These are phyloP conservation scores for Dissophora ornata DNA, from an alignment of 192 early-diverging fungal species.

Conservation along the genomic window DNA sequence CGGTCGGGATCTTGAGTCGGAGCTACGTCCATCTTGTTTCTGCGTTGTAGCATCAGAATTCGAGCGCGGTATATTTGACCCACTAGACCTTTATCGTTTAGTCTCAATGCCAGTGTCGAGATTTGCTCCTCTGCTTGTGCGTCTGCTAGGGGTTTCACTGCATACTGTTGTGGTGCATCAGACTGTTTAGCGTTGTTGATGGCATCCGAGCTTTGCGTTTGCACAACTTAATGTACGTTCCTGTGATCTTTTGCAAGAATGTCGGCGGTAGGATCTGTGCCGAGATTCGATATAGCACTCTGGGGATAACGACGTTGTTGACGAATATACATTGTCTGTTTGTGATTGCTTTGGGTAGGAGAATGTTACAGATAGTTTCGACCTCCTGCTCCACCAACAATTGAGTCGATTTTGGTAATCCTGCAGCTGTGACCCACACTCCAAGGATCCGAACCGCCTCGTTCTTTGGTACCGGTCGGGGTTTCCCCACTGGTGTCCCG, in stretches of 20 bases:
- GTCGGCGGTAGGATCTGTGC: background rate
- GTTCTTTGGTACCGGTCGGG: background rate
- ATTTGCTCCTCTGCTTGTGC: conserved; percentile 31
- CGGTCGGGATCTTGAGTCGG: background rate
- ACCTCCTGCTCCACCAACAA: background rate
- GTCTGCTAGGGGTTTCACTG: background rate
- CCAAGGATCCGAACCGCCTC: conserved; percentile 17
- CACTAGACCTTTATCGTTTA: conserved; percentile 16
- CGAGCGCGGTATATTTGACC: conserved; percentile 8
- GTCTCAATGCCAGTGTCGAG: conserved; percentile 5
- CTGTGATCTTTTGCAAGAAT: background rate
- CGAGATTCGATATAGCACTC: conserved; percentile 4
- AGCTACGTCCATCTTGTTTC: background rate
- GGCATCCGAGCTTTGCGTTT: conserved; percentile 4
- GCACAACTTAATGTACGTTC: conserved; percentile 16
- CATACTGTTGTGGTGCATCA: conserved; percentile 18
- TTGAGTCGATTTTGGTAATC: background rate
- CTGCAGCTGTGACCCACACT: conserved; percentile 17
- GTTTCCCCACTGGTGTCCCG: conserved; percentile 5
- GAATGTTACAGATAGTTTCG: conserved; percentile 15
- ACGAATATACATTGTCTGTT: conserved; percentile 11
- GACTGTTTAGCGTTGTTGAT: conserved; percentile 7
- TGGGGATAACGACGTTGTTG: conserved; percentile 13
- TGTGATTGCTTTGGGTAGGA: conserved; percentile 10
- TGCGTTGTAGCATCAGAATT: background rate